These are phyloP conservation scores for Diaporthe australafricana DNA, from an alignment of 2,329 filamentous ascomycete genomes.

Conservation along the genomic window DNA sequence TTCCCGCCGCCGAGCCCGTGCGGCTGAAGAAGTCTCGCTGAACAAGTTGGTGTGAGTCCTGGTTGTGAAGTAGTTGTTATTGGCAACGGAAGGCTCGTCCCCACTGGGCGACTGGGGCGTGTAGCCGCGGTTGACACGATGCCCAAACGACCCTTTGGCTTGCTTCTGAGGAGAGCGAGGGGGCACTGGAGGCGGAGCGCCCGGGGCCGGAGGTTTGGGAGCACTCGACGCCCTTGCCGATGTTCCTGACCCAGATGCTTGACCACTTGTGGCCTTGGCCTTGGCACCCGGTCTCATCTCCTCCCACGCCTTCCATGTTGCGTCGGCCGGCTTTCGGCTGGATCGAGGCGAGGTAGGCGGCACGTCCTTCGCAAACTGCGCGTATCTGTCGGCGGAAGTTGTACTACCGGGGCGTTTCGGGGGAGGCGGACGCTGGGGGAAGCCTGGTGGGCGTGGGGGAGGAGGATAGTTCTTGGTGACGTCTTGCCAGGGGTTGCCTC, in stretches of 20 bases:
- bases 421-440: constrained; percentile 43
- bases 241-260: constrained; percentile 34
- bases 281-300: constrained; percentile 45
- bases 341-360: constrained; percentile 37
- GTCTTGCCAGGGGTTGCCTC: constrained; percentile 68
- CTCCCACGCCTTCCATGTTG: constrained; percentile 50
- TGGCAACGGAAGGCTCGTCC: constrained; percentile 65
- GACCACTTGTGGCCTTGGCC: constrained; percentile 39
- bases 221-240: constrained; percentile 31
- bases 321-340: constrained; percentile 38
- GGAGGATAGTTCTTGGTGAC: constrained; percentile 61
- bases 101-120: constrained; percentile 61
- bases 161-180: constrained; percentile 65
- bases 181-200: constrained; percentile 53
- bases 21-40: constrained; percentile 41
- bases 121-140: constrained; percentile 58
- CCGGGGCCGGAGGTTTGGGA: constrained; percentile 24
- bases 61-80: constrained; percentile 62
- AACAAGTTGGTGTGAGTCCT: constrained; percentile 40
- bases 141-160: constrained; percentile 66
- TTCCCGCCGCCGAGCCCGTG: constrained; percentile 38
- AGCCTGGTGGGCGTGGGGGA: constrained; percentile 53
- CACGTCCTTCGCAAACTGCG: constrained; percentile 37
- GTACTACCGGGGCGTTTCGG: constrained; percentile 39
- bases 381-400: constrained; percentile 34